Evolutionary conservation across 1,284 basidiomycete species (phyloP), one percentile per base, ranked within the genome.

Genomic region (Cryptococcus amylolentus): DNA sequence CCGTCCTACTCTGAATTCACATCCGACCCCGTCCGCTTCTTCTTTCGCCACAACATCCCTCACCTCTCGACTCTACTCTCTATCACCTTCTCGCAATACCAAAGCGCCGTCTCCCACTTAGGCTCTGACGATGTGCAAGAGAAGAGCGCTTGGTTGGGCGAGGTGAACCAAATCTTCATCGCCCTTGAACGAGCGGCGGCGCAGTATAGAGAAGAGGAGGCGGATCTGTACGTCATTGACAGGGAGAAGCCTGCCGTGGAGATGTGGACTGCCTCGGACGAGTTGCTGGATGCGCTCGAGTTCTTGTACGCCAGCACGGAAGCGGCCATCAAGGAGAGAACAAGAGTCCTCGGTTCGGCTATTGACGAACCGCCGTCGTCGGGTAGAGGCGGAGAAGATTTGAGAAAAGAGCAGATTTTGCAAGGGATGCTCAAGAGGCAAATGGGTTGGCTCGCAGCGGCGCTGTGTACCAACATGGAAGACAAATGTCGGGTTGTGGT

Each of bases 251-350:
- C 86, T 1, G 54, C 64, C 0, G 84, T 87, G 79, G 84, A 88
- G 63, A 84, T 90, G 1, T 98, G 95, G 95, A 91, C 91, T 2
- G 91, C 76, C 85, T 70, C 81, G 81, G 63, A 80, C 83, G 7
- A 74, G 0, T 76, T 89, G 46, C 83, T 96, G 54, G 85, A 89
- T 49, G 81, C 86, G 26, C 77, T 91, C 3, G 81, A 88, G 44
- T 81, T 82, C 46, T 81, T 94, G 20, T 94, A 93, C 68, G 83
- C 86, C 51, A 75, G 83, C 1, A 89, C 89, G 0, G 84, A 79
- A 44, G 64, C 69, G 4, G 61, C 81, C n/a, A 75, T 83, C 31
- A 68, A 73, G 37, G 78, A 82, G 39, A 75, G 80, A 12, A 77
- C 75, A 9, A 71, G 80, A 4, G 77, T 80, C 52, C 68, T 80